Evolutionary conservation across 139 green algal genomes (phyloP).

Genomic region (Gonium pectorale): DNA sequence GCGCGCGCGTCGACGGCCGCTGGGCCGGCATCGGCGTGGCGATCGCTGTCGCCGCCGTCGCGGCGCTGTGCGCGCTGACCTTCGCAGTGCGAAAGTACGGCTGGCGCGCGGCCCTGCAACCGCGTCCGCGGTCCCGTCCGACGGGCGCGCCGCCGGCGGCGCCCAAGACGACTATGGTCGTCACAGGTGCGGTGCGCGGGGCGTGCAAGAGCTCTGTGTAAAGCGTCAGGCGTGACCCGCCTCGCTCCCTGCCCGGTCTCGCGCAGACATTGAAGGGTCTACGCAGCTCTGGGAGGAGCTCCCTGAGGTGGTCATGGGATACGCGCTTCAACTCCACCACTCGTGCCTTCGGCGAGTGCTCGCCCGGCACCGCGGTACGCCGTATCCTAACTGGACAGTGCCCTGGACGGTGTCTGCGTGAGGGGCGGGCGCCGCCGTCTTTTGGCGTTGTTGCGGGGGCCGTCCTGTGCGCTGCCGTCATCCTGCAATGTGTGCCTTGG

Average conservation of each 20-base stretch:
- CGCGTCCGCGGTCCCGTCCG: background rate
- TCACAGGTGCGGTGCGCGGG: conserved; percentile 13
- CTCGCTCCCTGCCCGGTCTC: too few species aligned
- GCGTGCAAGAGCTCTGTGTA: too few species aligned
- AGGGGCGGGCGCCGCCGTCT: too few species aligned
- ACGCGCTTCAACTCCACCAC: conserved; percentile 15
- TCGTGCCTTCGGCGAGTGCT: conserved; percentile 1
- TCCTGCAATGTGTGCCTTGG: too few species aligned
- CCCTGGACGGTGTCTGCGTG: too few species aligned
- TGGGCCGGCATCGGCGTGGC: background rate
- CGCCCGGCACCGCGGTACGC: conserved; percentile 15
- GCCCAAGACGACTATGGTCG: conserved; percentile 6
- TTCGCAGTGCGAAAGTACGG: background rate
- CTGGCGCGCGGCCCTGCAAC: background rate
- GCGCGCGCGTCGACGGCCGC: too few species aligned
- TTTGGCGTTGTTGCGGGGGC: too few species aligned
- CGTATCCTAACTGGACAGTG: too few species aligned
- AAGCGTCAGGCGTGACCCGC: too few species aligned
- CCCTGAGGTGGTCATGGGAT: conserved; percentile 11
- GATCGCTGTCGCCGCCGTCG: background rate
- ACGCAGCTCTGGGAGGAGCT: conserved; percentile 37
- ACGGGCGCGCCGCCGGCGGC: background rate
- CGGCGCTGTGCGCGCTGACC: background rate
- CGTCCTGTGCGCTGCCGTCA: too few species aligned
- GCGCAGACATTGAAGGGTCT: conserved; percentile 19